Conservation (phyloP, 805 yeast species). For the Cyberlindnera xylosilytica region DNA sequence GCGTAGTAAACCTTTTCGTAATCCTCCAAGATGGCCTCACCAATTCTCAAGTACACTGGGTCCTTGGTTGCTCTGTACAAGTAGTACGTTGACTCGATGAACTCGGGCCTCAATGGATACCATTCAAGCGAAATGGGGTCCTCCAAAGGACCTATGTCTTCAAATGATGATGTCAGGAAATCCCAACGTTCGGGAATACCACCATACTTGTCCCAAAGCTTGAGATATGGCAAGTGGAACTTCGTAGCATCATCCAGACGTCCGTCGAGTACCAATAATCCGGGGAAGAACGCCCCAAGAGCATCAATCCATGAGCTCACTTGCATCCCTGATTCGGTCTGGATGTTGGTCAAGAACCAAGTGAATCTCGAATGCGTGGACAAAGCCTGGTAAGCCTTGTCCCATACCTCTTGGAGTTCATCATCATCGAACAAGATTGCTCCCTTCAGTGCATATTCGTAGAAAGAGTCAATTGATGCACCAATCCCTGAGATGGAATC, state of each 20-base stretch:
- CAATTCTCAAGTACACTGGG: slow-evolving; percentile 77
- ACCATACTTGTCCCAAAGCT: slow-evolving; percentile 77
- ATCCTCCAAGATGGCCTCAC: slow-evolving; percentile 58
- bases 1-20: slow-evolving; percentile 50
- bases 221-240: slow-evolving; percentile 60
- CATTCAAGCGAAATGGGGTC: slow-evolving; percentile 64
- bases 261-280: slow-evolving; percentile 77
- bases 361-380: slow-evolving; percentile 47
- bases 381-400: slow-evolving; percentile 55
- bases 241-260: slow-evolving; percentile 61
- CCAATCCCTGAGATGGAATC: slow-evolving; percentile 76
- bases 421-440: slow-evolving; percentile 68
- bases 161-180: slow-evolving; percentile 22
- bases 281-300: slow-evolving; percentile 85
- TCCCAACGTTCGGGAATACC: slow-evolving; percentile 91
- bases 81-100: slow-evolving; percentile 83
- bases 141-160: slow-evolving; percentile 9
- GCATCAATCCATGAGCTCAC: slow-evolving; percentile 77
- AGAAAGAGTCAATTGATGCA: slow-evolving; percentile 88
- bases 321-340: slow-evolving; percentile 46
- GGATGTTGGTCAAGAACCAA: slow-evolving; percentile 57
- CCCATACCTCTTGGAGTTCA: slow-evolving; percentile 53
- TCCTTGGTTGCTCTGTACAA: slow-evolving; percentile 81
- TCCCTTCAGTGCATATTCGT: slow-evolving; percentile 81
- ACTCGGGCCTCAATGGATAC: slow-evolving; percentile 93